Percentiles rank a stretch among this genome's conserved stretches.
These are phyloP conservation scores for Teratosphaeria destructans DNA, from an alignment of 2,329 filamentous ascomycete genomes.

Conservation along the genomic window DNA sequence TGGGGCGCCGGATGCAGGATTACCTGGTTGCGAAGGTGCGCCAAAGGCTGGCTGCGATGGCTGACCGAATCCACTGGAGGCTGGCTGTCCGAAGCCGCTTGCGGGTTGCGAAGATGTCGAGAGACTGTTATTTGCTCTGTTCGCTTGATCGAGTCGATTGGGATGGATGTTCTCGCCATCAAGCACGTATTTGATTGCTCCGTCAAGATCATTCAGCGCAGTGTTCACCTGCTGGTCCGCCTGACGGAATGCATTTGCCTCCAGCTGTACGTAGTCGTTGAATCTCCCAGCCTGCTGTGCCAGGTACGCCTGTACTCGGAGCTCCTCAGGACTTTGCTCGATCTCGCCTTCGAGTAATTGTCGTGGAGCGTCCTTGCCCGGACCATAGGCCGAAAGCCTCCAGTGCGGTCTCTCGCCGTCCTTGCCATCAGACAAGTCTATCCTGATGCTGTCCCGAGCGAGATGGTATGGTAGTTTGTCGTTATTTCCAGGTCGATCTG, in stretches of 20 bases:
- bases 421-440: constrained; percentile 44
- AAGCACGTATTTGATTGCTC: constrained; percentile 60
- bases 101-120: neutral
- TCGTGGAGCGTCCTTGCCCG: constrained; percentile 62
- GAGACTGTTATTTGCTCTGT: constrained; percentile 1
- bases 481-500: constrained; percentile 7
- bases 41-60: constrained; percentile 2
- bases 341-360: constrained; percentile 76
- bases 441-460: constrained; percentile 46
- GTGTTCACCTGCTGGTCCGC: constrained; percentile 44
- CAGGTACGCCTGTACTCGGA: constrained; percentile 62
- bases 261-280: constrained; percentile 32
- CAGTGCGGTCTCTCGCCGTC: constrained; percentile 63
- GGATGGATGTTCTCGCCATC: constrained; percentile 60
- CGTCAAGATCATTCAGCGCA: constrained; percentile 58
- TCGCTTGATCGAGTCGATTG: constrained; percentile 43
- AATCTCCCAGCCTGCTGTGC: constrained; percentile 35
- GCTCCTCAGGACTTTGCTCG: constrained; percentile 83
- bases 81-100: constrained; percentile 7
- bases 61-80: constrained; percentile 10
- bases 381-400: constrained; percentile 79
- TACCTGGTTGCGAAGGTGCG: neutral
- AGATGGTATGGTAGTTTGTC: constrained; percentile 36
- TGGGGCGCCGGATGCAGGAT: constrained; percentile 3
- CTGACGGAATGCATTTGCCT: constrained; percentile 7